Evolutionary conservation across 2,329 filamentous ascomycete genomes (phyloP), one percentile per base, ranked within the genome.

Genomic region (Onygena corvina): DNA sequence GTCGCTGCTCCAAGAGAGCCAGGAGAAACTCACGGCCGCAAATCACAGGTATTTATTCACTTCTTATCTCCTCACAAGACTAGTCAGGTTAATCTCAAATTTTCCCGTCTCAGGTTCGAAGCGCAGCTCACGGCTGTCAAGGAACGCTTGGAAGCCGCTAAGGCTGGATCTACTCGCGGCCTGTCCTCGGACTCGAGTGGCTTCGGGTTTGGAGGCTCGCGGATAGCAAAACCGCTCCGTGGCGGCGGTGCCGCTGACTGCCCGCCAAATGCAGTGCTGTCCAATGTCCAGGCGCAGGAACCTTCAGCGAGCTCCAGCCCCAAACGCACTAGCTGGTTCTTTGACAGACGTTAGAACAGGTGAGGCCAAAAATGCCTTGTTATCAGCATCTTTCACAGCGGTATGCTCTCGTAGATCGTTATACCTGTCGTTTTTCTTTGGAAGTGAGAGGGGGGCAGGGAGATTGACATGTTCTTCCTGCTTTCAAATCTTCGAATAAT

Each of bases 71-170:
- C 8, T 21, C 16, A 21, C 2, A 30, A 50, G 49, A 53, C 23
- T 23, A 30, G 50, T 53, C 29, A 31, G 36, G 38, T 52, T 48
- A 16, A 21, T 33, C 11, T 14, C n/a, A 11, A 2, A 11, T 30
- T 29, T 30, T 16, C n/a, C 16, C 16, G 29, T 42, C 50, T 57
- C 64, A 96, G 92, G 67, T 98, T 98, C 74, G 92, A 98, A 74
- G 83, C 86, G 31, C 92, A 98, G 71, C 85, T 98, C 64, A 85
- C 88, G 36, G 88, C 89, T 47, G 92, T 98, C 70, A 98, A 96
- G 75, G 92, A 98, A 67, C 86, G 92, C 54, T 83, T 98, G 57
- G 92, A 98, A 70, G 85, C 87, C 47, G 92, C 89, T 65, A 98
- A 96, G 71, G 80, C 83, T 45, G 87, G 89, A 60, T 92, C 85